These are phyloP conservation scores for Ulmus americana DNA, from an alignment of 331 rosid genomes.

Conservation along the genomic window DNA sequence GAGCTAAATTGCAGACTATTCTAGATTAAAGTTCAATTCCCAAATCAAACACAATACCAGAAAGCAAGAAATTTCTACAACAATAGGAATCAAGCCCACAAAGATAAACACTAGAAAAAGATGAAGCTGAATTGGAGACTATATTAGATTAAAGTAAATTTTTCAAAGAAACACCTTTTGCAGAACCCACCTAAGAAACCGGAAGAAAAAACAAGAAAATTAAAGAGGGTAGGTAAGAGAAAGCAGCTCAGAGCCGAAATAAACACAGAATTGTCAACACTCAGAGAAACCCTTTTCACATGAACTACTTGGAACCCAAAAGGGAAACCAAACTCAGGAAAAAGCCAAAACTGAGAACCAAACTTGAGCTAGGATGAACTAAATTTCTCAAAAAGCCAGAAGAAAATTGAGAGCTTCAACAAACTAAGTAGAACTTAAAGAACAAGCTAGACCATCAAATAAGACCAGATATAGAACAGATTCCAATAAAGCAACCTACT, in stretches of 20 bases:
- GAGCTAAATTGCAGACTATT: too few species aligned
- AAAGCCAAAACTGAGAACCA: constrained; percentile 8
- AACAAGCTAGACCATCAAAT: constrained; percentile 26
- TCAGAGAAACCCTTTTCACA: constrained; percentile 6
- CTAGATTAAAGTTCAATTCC: background rate
- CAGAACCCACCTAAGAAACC: background rate
- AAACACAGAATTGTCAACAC: constrained; percentile 5
- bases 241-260: constrained; percentile 3
- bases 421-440: constrained; percentile 17
- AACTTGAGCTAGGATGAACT: constrained; percentile 1
- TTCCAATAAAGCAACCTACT: constrained; percentile 56
- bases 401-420: constrained; percentile 5
- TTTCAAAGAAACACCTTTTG: background rate
- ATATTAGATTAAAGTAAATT: background rate
- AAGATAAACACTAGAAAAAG: background rate
- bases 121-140: constrained; percentile 13
- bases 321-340: background rate
- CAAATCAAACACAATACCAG: constrained; percentile 4
- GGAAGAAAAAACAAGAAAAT: background rate
- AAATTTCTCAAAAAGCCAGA: constrained; percentile 18
- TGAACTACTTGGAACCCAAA: constrained; percentile 15
- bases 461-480: constrained; percentile 35
- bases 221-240: background rate
- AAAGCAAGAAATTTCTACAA: background rate
- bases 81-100: background rate